Evolutionary conservation across 116 monocot genomes (phyloP).

Genomic region (Trichopus zeylanicus): DNA sequence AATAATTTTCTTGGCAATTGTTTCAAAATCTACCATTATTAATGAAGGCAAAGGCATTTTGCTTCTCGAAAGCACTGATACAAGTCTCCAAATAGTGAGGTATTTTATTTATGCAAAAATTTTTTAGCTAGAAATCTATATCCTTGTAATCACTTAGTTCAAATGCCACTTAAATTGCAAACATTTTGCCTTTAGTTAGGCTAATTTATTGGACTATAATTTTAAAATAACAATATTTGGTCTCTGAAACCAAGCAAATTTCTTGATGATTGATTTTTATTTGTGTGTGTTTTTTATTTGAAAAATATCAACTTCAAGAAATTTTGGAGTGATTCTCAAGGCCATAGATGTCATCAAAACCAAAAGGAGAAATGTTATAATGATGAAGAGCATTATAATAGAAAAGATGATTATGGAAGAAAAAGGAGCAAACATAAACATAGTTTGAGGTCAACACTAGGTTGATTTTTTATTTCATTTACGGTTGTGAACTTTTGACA

Average conservation of each 20-base stretch:
- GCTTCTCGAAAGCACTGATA: slow-evolving; percentile 11
- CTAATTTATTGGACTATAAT: no score
- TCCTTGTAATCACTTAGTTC: no score
- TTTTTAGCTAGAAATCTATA: no score
- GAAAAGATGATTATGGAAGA: slow-evolving; percentile 39
- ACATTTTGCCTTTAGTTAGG: no score
- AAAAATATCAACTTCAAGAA: slow-evolving; percentile 44
- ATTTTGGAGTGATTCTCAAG: slow-evolving; percentile 24
- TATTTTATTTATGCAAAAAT: slow-evolving; percentile 7
- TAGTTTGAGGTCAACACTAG: slow-evolving; percentile 36
- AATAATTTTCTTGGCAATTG: background rate
- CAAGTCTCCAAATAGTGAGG: slow-evolving; percentile 33
- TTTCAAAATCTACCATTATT: slow-evolving; percentile 24
- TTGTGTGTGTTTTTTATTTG: no score
- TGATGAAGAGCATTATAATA: slow-evolving; percentile 17
- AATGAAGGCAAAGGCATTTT: slow-evolving; percentile 26
- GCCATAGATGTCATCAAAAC: slow-evolving; percentile 25
- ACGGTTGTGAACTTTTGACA: background rate
- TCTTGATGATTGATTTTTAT: no score
- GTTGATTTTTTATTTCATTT: slow-evolving; percentile 19
- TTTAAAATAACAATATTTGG: no score
- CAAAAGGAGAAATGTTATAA: slow-evolving; percentile 26
- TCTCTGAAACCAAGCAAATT: no score
- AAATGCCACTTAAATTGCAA: no score
- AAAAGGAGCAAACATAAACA: slow-evolving; percentile 35